These are phyloP conservation scores for Haberlea rhodopensis DNA, from an alignment of 257 asterid species.

Conservation along the genomic window DNA sequence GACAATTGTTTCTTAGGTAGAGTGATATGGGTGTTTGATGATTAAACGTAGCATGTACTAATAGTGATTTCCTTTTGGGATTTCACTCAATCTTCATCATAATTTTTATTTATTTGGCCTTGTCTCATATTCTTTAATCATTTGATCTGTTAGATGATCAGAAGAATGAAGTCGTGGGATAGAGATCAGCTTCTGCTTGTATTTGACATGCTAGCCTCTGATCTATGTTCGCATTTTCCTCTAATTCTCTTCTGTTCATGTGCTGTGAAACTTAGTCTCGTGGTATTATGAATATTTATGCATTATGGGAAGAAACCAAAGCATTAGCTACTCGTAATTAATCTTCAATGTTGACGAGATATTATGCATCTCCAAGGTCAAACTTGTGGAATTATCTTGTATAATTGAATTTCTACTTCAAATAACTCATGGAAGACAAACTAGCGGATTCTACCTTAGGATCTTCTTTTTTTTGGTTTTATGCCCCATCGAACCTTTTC, in stretches of 20 bases:
- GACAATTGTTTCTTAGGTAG: background rate
- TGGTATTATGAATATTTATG: background rate
- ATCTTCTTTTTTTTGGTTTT: background rate
- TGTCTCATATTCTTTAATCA: background rate
- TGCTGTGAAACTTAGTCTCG: background rate
- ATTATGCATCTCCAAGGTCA: background rate
- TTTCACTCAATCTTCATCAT: background rate
- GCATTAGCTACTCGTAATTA: slow-evolving; percentile 6
- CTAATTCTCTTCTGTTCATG: background rate
- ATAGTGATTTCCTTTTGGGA: background rate
- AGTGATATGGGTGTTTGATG: background rate
- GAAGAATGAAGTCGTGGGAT: background rate
- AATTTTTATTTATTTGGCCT: background rate
- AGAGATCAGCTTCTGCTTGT: slow-evolving; percentile 1
- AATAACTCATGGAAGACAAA: slow-evolving; percentile 9
- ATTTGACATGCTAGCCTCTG: background rate
- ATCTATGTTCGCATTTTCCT: background rate
- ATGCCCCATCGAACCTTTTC: background rate
- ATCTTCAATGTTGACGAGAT: background rate
- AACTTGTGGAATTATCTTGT: background rate
- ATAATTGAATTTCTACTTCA: background rate
- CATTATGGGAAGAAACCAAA: background rate
- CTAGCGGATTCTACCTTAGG: background rate
- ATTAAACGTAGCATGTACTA: background rate
- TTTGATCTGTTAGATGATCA: background rate